phyloP scores from a whole-genome alignment of 805 yeast species.

The Monosporozyma siamensis region DNA sequence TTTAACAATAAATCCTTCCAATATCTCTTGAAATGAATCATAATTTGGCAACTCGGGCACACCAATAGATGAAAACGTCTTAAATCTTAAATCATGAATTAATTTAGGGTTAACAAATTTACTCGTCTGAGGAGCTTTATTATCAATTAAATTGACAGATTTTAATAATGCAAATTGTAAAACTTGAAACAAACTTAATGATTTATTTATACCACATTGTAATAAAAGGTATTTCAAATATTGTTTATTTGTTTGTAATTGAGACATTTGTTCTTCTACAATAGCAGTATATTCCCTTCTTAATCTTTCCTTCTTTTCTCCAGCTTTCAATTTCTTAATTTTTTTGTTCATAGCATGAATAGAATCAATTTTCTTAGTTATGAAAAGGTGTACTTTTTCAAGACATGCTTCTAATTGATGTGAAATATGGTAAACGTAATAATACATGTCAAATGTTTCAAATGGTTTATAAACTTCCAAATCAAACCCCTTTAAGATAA shows the following conservation, averaged over 20 bases:
- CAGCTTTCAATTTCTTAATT: conserved; percentile 41
- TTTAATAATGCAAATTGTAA: conserved; percentile 26
- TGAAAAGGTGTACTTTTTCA: conserved; percentile 27
- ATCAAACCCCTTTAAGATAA: conserved; percentile 66
- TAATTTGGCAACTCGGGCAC: conserved; percentile 57
- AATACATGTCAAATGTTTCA: conserved; percentile 59
- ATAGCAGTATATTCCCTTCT: conserved; percentile 29
- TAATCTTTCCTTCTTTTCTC: conserved; percentile 38
- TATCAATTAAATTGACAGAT: conserved; percentile 20
- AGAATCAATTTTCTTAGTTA: conserved; percentile 28
- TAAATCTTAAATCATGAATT: conserved; percentile 54
- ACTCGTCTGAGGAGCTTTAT: conserved; percentile 18
- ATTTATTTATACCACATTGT: conserved; percentile 21
- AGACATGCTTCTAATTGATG: conserved; percentile 39
- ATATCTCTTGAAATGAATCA: conserved; percentile 18
- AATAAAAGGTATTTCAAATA: conserved; percentile 20
- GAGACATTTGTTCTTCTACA: conserved; percentile 31
- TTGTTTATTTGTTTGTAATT: conserved; percentile 22
- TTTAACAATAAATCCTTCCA: conserved; percentile 14
- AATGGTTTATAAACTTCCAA: conserved; percentile 61
- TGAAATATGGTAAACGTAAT: conserved; percentile 51
- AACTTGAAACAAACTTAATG: conserved; percentile 29
- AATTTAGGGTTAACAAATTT: conserved; percentile 23
- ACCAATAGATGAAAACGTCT: conserved; percentile 72
- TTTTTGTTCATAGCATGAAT: conserved; percentile 32